Evolutionary conservation across 2,329 filamentous ascomycete species (phyloP), one percentile per base, ranked within the genome.

Genomic region (Juglanconis sp.): DNA sequence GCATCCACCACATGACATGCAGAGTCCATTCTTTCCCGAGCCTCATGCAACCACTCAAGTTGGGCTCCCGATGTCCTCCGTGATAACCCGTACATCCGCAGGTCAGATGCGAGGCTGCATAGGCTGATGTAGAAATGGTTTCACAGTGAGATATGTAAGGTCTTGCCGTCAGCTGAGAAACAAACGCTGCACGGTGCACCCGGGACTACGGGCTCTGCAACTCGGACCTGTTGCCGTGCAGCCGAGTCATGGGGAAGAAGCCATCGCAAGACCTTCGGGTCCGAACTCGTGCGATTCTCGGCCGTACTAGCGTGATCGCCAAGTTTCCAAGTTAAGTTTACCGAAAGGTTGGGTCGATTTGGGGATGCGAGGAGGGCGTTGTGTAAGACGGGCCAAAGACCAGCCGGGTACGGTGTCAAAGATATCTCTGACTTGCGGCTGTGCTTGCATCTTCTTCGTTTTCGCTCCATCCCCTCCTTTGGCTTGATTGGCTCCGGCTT

Each of bases 381-480:
- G 5, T 44, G 46, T 57, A 50, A 57, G 54, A 57, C 54, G 54
- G 54, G 51, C 47, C 54, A 57, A 57, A 51, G 54, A 49, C 49
- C 34, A 24, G 54, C 54, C 54, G 54, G 24, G 24, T 2, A 24
- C 24, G 24, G 24, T 24, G 24, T 24, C 24, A 2, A 24, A 24
- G 24, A 24, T 2, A 24, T 24, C 24, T 46, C 42, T 17, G 15
- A 24, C 15, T n/a, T 46, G 17, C 8, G 42, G 15, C 36, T 5
- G 17, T 17, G 17, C 17, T 17, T n/a, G 17, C 42, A 46, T 4
- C 3, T 4, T 24, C 8, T 7, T n/a, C 5, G 42, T 46, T 17
- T 17, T 5, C 5, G 8, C 3, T 46, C 8, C 3, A 46, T 24
- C 42, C 24, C 24, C 4, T 46, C 15, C 42, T 46, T 13, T 46